Evolutionary conservation across 164 flowering plant genomes (phyloP), one percentile per base, ranked within the genome.

Genomic region (Echeveria elegans): DNA sequence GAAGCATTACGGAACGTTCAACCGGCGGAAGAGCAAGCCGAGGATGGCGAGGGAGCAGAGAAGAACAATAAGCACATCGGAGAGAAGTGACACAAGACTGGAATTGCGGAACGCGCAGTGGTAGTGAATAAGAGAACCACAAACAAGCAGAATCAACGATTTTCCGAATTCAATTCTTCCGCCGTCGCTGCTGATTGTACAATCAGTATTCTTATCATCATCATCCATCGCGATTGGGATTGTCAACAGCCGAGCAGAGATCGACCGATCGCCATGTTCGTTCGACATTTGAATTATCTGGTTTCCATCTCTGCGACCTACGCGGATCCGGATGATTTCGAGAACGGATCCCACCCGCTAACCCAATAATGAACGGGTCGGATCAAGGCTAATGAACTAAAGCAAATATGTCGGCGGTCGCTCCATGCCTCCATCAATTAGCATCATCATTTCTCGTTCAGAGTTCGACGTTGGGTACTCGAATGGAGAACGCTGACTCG

Each of bases 1-100:
- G 16, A 40, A 19, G 53, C 73, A n/a, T 2, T 70, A 88, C 95
- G 85, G 79, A 77, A 94, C 83, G 80, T 88, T 89, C 78, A 95
- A 72, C 52, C 92, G 97, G 69, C 97, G 97, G 70, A 95, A 95
- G 74, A 95, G 96, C 80, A 95, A 85, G 60, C 97, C 96, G 63
- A 91, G 96, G 50, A 95, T 92, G 73, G 99, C 97, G 73, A 95
- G 90, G 26, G 99, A 95, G 77, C 97, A 95, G 64, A 91, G 86
- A 68, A 95, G 90, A 64, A 95, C 97, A 78, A 95, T 90, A 77
- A 95, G 80, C 68, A 95, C 97, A 65, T 95, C 99, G 71, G 96
- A 81, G 66, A 88, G 23, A 30, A 95, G 85, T 12, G 97, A 88
- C 58, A 91, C 72, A 26, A 89, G 67, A 58, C 81, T 85, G 23